Evolutionary conservation across 345 rosid species (phyloP).

Genomic region (Turnera subulata): DNA sequence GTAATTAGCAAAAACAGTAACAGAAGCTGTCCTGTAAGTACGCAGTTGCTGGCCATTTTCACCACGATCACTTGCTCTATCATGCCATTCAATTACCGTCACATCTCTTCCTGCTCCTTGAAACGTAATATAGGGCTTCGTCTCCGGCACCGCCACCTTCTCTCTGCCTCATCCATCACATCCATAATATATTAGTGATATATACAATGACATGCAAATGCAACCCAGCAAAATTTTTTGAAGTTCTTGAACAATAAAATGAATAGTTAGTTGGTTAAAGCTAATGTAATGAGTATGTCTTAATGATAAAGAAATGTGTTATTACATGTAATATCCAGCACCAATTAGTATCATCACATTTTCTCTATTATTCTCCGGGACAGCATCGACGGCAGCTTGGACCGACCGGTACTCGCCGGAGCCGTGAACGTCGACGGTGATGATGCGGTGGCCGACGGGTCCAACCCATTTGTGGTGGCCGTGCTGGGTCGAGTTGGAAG

Average conservation of each 20-base stretch:
- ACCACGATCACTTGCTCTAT: conserved; percentile 84
- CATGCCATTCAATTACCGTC: conserved; percentile 95
- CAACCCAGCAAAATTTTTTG: too few species aligned
- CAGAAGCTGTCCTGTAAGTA: conserved; percentile 93
- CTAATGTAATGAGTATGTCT: too few species aligned
- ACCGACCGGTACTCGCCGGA: conserved; percentile 62
- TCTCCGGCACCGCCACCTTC: conserved; percentile 82
- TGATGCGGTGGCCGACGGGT: conserved; percentile 66
- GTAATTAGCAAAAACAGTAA: conserved; percentile 67
- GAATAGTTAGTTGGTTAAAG: too few species aligned
- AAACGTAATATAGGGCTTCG: conserved; percentile 80
- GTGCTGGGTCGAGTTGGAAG: conserved; percentile 34
- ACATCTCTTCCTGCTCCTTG: conserved; percentile 79
- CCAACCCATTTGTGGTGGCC: conserved; percentile 63
- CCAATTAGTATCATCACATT: conserved; percentile 57
- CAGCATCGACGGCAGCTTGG: conserved; percentile 78
- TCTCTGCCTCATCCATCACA: conserved; percentile 42
- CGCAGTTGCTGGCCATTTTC: conserved; percentile 81
- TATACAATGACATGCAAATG: too few species aligned
- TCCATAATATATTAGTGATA: too few species aligned
- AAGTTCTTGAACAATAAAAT: too few species aligned
- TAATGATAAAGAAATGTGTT: not conserved
- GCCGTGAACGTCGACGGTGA: conserved; percentile 62
- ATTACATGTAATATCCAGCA: conserved; percentile 70
- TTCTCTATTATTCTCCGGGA: conserved; percentile 57